Percentiles rank a stretch among this genome's conserved stretches.
These are phyloP conservation scores for Phytophthora multivora DNA, from an alignment of 352 stramenopile species.

Conservation along the genomic window DNA sequence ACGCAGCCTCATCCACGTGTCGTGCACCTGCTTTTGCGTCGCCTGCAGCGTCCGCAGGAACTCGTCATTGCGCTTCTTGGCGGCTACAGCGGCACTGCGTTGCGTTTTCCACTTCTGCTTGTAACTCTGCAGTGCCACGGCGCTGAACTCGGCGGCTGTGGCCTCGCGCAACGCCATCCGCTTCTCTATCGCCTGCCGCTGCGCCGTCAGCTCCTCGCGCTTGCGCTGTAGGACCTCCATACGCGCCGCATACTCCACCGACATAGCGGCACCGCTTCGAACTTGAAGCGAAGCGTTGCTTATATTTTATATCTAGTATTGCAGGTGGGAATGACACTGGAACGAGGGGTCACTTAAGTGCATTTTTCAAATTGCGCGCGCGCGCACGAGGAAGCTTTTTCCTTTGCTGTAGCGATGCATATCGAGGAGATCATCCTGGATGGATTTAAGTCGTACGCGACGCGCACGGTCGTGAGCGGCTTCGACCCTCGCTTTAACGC, in stretches of 20 bases:
- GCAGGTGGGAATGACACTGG: too few relatives aligned
- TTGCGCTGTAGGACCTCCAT: conserved; percentile 64
- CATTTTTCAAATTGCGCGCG: conserved; percentile 13
- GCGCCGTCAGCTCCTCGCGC: conserved; percentile 64
- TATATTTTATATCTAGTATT: too few relatives aligned
- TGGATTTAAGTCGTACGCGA: conserved; percentile 99
- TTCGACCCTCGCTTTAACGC: conserved; percentile 99
- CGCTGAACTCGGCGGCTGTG: conserved; percentile 78
- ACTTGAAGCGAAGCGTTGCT: too few relatives aligned
- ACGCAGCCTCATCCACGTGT: conserved; percentile 43
- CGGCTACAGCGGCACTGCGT: conserved; percentile 40
- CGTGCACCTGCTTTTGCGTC: conserved; percentile 56
- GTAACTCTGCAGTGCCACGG: conserved; percentile 63
- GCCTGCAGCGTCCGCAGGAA: conserved; percentile 58
- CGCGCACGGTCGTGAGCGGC: conserved; percentile 97
- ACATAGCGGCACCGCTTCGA: conserved; percentile 41
- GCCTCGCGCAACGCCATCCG: conserved; percentile 70
- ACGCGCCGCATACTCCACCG: conserved; percentile 56
- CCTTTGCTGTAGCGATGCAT: conserved; percentile 83
- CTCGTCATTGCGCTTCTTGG: conserved; percentile 70
- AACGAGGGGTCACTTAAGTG: too few relatives aligned
- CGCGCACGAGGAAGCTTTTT: not conserved
- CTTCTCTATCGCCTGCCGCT: conserved; percentile 72
- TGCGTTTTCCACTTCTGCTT: conserved; percentile 69
- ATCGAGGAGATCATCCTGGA: conserved; percentile 99